These are phyloP conservation scores for Chlorokybus atmophyticus DNA, from an alignment of 139 green algal genomes.

Conservation along the genomic window DNA sequence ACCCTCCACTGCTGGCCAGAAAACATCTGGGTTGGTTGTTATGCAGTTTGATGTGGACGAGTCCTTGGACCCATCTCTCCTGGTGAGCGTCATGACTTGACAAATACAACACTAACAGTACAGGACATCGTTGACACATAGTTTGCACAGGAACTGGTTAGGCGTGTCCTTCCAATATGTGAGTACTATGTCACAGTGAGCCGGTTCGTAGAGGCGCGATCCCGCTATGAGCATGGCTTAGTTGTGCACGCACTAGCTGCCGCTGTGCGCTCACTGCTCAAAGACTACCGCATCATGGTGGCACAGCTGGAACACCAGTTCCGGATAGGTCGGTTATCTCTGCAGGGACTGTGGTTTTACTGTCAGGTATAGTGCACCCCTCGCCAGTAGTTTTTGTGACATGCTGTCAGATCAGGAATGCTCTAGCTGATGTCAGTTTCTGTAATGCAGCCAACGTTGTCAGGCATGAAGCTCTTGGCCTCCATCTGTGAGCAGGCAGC, in stretches of 20 bases:
- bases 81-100: constrained; percentile 24
- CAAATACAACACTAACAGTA: neutral
- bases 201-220: constrained; percentile 63
- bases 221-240: constrained; percentile 18
- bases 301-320: constrained; percentile 74
- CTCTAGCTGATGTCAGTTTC: too few relatives aligned
- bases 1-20: too few relatives aligned
- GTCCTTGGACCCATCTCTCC: constrained; percentile 33
- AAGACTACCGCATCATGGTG: constrained; percentile 68
- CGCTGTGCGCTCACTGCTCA: constrained; percentile 45
- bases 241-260: constrained; percentile 64
- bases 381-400: too few relatives aligned
- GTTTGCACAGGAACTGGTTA: constrained; percentile 23
- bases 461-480: constrained; percentile 41
- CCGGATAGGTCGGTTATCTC: constrained; percentile 40
- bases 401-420: too few relatives aligned
- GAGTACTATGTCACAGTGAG: constrained; percentile 52
- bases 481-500: constrained; percentile 22
- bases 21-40: too few relatives aligned
- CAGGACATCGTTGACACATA: neutral
- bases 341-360: constrained; percentile 63
- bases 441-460: constrained; percentile 3
- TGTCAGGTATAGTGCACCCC: constrained; percentile 15
- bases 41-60: constrained; percentile 36
- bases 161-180: constrained; percentile 67